A percentile compares a stretch with the other conserved stretches of the same genome.
phyloP scores from a whole-genome alignment of 2,329 filamentous ascomycete genomes.

The Metarhizium guizhouense region DNA sequence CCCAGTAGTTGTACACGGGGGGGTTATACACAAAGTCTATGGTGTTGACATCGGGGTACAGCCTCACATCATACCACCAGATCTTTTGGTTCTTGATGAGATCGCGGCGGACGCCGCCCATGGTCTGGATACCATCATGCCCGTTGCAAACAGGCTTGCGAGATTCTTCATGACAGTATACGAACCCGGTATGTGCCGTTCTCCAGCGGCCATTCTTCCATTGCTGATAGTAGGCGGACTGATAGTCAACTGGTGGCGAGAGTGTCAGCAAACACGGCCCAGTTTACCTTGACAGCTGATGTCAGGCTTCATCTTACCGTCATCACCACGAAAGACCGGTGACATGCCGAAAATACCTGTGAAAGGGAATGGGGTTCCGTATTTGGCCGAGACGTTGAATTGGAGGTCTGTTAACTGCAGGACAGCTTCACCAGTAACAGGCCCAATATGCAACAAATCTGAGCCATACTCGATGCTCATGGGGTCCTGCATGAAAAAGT shows the following conservation, averaged over 20 bases:
- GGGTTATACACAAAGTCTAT: conserved; percentile 11
- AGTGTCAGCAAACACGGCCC: not conserved
- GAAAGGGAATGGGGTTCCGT: conserved; percentile 8
- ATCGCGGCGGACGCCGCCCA: conserved; percentile 9
- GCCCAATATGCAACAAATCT: conserved; percentile 9
- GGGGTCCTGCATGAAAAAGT: conserved; percentile 12
- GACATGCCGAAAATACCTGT: conserved; percentile 10
- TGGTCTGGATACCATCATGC: conserved; percentile 11
- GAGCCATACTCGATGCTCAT: conserved; percentile 8
- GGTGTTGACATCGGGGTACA: conserved; percentile 11
- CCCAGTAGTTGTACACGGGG: conserved; percentile 13
- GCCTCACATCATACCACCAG: conserved; percentile 19
- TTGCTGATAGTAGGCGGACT: conserved; percentile 12
- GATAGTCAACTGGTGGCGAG: not conserved
- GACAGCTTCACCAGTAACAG: conserved; percentile 4
- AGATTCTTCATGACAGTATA: conserved; percentile 10
- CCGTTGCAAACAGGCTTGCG: conserved; percentile 9
- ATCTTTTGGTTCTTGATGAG: conserved; percentile 17
- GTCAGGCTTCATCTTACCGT: conserved; percentile 3
- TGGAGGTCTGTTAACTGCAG: conserved; percentile 9
- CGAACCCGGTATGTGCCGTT: conserved; percentile 8
- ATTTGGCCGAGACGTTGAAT: conserved; percentile 5
- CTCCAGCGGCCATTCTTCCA: conserved; percentile 10
- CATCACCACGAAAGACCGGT: conserved; percentile 9
- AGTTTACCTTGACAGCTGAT: not conserved